Percentiles rank a stretch among this genome's conserved stretches.
phyloP scores from a whole-genome alignment of 129 eudicot species.

The Tagetes patula region DNA sequence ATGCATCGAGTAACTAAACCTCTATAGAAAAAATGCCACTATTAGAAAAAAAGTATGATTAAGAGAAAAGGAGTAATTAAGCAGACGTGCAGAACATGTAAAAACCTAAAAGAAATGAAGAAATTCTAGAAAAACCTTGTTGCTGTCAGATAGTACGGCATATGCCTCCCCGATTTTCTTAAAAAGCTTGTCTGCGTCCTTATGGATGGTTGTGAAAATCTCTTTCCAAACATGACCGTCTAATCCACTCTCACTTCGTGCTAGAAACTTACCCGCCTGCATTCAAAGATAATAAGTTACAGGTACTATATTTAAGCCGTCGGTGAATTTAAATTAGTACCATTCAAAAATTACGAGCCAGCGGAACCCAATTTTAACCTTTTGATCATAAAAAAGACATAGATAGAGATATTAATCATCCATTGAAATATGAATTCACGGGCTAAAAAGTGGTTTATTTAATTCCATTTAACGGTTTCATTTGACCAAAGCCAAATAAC shows the following conservation, averaged over 20 bases:
- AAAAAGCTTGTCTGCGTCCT: slow-evolving; percentile 78
- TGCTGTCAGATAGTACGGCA: slow-evolving; percentile 77
- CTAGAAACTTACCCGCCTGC: slow-evolving; percentile 75
- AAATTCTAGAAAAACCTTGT: slow-evolving; percentile 48
- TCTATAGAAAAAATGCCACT: slow-evolving; percentile 16
- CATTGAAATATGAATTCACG: no score
- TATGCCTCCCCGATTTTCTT: slow-evolving; percentile 91
- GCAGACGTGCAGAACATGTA: background rate
- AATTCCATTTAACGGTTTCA: background rate
- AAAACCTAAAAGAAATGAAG: background rate
- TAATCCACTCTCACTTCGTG: slow-evolving; percentile 57
- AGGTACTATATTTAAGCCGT: background rate
- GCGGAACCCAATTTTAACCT: background rate
- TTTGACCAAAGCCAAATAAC: background rate
- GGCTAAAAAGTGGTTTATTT: background rate
- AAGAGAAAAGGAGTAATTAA: background rate
- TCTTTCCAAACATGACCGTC: slow-evolving; percentile 69
- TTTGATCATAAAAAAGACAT: background rate
- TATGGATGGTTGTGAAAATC: slow-evolving; percentile 52
- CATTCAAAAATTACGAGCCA: background rate
- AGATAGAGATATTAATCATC: background rate
- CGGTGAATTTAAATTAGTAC: background rate
- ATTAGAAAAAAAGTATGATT: background rate
- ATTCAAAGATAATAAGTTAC: slow-evolving; percentile 20
- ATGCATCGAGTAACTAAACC: slow-evolving; percentile 29